Percentiles rank a stretch among this genome's conserved stretches.
phyloP scores from a whole-genome alignment of 441 rosid species.

The Arabidopsis hybrid region DNA sequence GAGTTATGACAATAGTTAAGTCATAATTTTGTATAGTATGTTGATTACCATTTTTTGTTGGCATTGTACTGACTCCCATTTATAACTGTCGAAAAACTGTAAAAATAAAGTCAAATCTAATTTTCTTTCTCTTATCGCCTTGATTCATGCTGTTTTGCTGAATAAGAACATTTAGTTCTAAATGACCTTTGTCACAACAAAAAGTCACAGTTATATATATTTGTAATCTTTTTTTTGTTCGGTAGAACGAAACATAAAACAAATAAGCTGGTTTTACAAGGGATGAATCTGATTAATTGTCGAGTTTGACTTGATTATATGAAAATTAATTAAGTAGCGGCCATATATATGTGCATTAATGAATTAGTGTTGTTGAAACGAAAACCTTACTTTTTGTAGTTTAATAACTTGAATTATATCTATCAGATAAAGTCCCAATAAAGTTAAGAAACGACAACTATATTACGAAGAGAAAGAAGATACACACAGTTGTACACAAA shows the following conservation, averaged over 20 bases:
- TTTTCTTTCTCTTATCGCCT: conserved; percentile 16
- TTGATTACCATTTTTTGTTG: no score
- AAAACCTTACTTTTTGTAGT: conserved; percentile 24
- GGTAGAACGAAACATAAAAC: conserved; percentile 30
- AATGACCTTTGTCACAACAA: conserved; percentile 28
- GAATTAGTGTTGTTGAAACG: conserved; percentile 21
- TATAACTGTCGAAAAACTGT: not conserved
- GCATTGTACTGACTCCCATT: not conserved
- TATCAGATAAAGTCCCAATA: conserved; percentile 31
- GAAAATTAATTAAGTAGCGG: conserved; percentile 18
- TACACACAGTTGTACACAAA: conserved; percentile 46
- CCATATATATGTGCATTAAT: not conserved
- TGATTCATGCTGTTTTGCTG: conserved; percentile 27
- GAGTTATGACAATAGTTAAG: not conserved
- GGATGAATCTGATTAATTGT: conserved; percentile 32
- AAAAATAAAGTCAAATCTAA: not conserved
- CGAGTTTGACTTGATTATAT: conserved; percentile 38
- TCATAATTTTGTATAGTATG: not conserved
- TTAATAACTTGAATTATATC: conserved; percentile 13
- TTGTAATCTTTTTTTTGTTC: conserved; percentile 3
- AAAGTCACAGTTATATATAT: conserved; percentile 20
- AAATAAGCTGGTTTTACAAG: conserved; percentile 12
- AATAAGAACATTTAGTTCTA: conserved; percentile 22
- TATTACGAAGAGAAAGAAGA: conserved; percentile 28
- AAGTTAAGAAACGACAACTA: conserved; percentile 45